Evolutionary conservation across 345 rosid genomes (phyloP).

Genomic region (Citrus glauca): DNA sequence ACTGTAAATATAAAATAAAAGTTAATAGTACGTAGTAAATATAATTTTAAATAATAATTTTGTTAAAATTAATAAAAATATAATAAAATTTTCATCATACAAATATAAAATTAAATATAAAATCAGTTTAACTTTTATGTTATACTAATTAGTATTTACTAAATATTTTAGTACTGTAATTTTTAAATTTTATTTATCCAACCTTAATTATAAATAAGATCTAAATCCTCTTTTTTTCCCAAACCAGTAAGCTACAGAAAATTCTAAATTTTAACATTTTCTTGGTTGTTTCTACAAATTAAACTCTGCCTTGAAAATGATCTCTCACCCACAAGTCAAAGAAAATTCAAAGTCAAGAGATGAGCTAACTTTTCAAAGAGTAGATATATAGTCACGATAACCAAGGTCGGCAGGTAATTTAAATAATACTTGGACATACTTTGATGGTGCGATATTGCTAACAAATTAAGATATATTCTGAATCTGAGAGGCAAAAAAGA

Average conservation of each 20-base stretch:
- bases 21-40: too few relatives aligned
- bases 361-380: neutral
- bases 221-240: too few relatives aligned
- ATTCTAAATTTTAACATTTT: neutral
- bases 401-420: slow-evolving; percentile 7
- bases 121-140: too few relatives aligned
- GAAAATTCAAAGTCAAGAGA: neutral
- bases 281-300: neutral
- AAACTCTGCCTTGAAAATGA: neutral
- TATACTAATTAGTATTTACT: fast-evolving
- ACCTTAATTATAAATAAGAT: too few relatives aligned
- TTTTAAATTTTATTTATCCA: too few relatives aligned
- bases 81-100: too few relatives aligned
- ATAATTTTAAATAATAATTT: too few relatives aligned
- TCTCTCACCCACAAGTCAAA: neutral
- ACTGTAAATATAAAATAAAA: too few relatives aligned
- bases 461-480: neutral
- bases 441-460: neutral
- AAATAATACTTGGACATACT: neutral
- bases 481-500: neutral
- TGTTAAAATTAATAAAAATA: too few relatives aligned
- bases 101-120: too few relatives aligned
- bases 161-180: fast-evolving
- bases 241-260: too few relatives aligned
- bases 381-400: too few relatives aligned